A percentile compares a stretch with the other conserved stretches of the same genome.
These are phyloP conservation scores for Trypanosoma cruzi DNA, from an alignment of 208 protist species.

Conservation along the genomic window DNA sequence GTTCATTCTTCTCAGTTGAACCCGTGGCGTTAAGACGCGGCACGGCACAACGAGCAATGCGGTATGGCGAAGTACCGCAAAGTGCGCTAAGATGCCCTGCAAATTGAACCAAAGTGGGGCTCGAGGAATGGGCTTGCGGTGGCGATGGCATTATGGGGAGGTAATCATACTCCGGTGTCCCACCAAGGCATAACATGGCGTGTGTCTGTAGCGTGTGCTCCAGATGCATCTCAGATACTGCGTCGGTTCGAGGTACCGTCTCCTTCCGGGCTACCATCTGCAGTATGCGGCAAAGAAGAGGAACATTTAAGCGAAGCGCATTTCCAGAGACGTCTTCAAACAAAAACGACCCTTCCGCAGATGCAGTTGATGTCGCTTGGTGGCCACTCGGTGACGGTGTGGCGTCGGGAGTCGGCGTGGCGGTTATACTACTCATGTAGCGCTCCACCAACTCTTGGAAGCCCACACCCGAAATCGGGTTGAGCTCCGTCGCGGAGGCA, in stretches of 20 bases:
- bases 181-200: slow-evolving; percentile 52
- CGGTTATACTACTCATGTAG: slow-evolving; percentile 39
- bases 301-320: slow-evolving; percentile 33
- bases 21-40: neutral
- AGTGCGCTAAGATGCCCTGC: slow-evolving; percentile 25
- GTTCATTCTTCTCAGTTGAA: neutral
- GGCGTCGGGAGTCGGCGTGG: neutral
- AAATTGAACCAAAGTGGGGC: slow-evolving; percentile 10
- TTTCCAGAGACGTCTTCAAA: slow-evolving; percentile 42
- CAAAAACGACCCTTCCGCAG: slow-evolving; percentile 21
- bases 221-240: slow-evolving; percentile 42
- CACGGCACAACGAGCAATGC: slow-evolving; percentile 7
- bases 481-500: slow-evolving; percentile 53
- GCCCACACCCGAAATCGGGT: slow-evolving; percentile 27
- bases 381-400: neutral
- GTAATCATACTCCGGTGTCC: slow-evolving; percentile 29
- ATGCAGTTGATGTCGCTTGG: neutral
- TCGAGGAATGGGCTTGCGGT: slow-evolving; percentile 1
- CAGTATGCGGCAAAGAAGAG: slow-evolving; percentile 29
- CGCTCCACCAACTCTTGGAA: slow-evolving; percentile 51
- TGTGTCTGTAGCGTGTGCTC: slow-evolving; percentile 65
- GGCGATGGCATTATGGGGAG: slow-evolving; percentile 12
- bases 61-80: slow-evolving; percentile 7
- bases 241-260: slow-evolving; percentile 12
- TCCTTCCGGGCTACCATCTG: slow-evolving; percentile 11